phyloP scores from a whole-genome alignment of 441 rosid genomes.

The Metrosideros polymorpha region DNA sequence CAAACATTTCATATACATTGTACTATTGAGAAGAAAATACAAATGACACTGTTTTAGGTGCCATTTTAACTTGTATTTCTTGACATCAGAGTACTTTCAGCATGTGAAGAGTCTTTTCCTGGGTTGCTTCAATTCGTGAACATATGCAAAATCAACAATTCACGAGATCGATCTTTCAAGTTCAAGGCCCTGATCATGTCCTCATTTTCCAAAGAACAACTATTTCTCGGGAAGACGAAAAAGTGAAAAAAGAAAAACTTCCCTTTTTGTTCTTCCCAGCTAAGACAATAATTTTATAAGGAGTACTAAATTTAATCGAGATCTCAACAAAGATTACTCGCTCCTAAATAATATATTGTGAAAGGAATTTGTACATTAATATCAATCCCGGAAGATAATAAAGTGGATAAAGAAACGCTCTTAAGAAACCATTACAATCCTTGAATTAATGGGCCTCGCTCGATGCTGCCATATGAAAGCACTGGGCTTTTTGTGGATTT shows the following conservation, averaged over 20 bases:
- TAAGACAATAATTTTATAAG: background rate
- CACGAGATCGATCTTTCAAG: background rate
- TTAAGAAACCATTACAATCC: background rate
- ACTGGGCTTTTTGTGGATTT: background rate
- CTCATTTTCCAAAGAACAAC: background rate
- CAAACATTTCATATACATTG: background rate
- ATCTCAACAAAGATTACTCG: background rate
- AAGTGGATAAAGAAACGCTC: background rate
- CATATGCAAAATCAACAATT: background rate
- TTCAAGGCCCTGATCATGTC: background rate
- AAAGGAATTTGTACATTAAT: background rate
- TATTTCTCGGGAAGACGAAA: background rate
- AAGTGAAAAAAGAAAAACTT: background rate
- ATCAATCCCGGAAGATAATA: background rate
- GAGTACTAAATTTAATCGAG: background rate
- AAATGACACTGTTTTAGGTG: background rate
- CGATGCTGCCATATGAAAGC: background rate
- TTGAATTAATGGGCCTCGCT: background rate
- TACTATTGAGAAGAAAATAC: background rate
- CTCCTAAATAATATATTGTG: background rate
- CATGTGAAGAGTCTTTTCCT: background rate
- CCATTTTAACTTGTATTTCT: background rate
- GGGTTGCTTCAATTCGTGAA: background rate
- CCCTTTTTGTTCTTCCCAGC: background rate
- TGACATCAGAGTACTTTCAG: background rate